Base-by-base conservation (phyloP, 176 grass and related monocot species). In the Oryza nivara region DNA sequence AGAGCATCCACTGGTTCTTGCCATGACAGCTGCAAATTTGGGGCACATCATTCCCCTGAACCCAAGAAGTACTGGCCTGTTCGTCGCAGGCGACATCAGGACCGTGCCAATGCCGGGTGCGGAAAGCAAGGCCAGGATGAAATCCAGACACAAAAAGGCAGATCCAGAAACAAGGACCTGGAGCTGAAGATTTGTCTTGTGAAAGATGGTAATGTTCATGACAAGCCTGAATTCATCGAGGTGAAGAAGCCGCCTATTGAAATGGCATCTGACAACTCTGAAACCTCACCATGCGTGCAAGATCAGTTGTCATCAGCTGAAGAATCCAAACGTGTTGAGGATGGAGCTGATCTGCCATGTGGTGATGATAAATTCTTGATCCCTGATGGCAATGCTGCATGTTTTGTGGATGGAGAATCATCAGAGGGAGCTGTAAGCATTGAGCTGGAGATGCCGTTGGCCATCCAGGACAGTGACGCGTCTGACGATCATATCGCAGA, bases 11-110 rank as follows among this genome's bases (percentile, higher is more conserved):
- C 71, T 34, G 79, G 81, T 74, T 98, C 96, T 75, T 98, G 96
- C 76, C 96, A 98, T 81, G 91, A 95, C 47, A 77, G 68, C 26
- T 98, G 96, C 78, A 98, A 95, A 85, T 95, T 67, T 74, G 96
- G 93, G 47, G 63, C 48, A n/a, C 68, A 85, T n/a, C 91, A 94
- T 72, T 87, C 77, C 65, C 56, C 67, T 67, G 88, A 94, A 78
- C 67, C 90, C 63, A 92, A 86, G 75, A 94, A 94, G 83, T 67
- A 67, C 19, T 75, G 23, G 66, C 89, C 83, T 75, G n/a, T 84
- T 76, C 82, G 7, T 73, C 74, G 58, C 13, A 83, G 46, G 72
- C 56, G 58, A 38, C 36, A 38, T 51, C 19, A 79, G 67, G 51
- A 74, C 28, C 49, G 51, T 28, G 76, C 52, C 1, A 89, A 76